These are phyloP conservation scores for Mrakia frigida DNA, from an alignment of 768 basidiomycete genomes.

Conservation along the genomic window DNA sequence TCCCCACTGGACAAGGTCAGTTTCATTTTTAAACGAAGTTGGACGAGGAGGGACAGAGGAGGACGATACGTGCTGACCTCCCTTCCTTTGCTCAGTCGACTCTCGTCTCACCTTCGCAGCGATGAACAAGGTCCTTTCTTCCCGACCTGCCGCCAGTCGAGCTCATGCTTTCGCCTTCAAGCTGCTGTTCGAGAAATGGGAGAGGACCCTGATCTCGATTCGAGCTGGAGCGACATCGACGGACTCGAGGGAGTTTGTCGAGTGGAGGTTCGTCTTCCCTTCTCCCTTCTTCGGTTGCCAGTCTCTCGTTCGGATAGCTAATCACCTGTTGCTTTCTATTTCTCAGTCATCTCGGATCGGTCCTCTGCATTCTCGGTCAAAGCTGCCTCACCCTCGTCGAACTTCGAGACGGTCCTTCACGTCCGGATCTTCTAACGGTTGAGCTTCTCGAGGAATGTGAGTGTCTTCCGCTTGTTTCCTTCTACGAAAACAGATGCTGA, in stretches of 20 bases:
- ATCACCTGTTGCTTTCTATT: background rate
- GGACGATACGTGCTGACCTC: background rate
- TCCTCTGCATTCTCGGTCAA: background rate
- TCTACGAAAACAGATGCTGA: background rate
- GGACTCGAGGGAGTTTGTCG: background rate
- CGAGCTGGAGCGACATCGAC: background rate
- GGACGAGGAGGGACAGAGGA: background rate
- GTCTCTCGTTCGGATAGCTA: background rate
- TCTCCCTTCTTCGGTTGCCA: background rate
- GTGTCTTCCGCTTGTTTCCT: background rate
- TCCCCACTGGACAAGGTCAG: background rate
- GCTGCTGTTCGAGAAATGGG: constrained; percentile 3
- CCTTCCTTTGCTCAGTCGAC: background rate
- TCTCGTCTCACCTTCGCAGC: background rate
- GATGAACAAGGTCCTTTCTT: background rate
- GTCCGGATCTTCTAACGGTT: background rate
- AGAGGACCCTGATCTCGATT: background rate
- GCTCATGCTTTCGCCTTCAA: constrained; percentile 4
- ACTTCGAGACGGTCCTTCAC: background rate
- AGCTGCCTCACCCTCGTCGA: background rate
- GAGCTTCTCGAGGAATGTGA: constrained; percentile 1
- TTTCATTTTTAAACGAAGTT: background rate
- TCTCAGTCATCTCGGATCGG: constrained; percentile 1
- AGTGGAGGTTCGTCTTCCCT: constrained; percentile 2
- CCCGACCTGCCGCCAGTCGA: background rate